phyloP scores from a whole-genome alignment of 495 filamentous ascomycete species.

The Aspergillus avenaceus region DNA sequence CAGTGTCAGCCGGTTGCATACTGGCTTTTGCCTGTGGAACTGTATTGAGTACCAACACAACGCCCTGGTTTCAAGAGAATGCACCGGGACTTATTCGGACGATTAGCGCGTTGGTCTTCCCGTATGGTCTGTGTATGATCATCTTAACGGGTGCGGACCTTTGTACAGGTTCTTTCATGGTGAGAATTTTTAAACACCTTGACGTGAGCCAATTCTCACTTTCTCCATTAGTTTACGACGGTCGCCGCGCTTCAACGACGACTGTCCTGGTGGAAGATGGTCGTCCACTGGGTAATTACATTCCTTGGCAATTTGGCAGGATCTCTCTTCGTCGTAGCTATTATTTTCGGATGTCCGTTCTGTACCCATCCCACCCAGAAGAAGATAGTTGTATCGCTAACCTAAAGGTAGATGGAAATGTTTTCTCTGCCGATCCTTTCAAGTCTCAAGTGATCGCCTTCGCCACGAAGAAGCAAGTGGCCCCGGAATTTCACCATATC shows the following conservation, averaged over 20 bases:
- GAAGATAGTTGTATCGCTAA: neutral
- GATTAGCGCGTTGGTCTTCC: slow-evolving; percentile 53
- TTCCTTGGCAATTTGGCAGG: slow-evolving; percentile 60
- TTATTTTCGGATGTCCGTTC: slow-evolving; percentile 55
- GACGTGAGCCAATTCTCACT: too few relatives aligned
- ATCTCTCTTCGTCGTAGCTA: slow-evolving; percentile 52
- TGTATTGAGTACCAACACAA: slow-evolving; percentile 45
- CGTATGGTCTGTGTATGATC: slow-evolving; percentile 55
- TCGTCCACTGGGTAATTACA: slow-evolving; percentile 52
- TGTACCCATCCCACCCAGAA: neutral
- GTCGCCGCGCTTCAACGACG: slow-evolving; percentile 51
- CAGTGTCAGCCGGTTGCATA: slow-evolving; percentile 48
- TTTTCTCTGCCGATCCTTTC: slow-evolving; percentile 51
- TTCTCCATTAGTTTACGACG: slow-evolving; percentile 53
- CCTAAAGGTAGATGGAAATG: slow-evolving; percentile 44
- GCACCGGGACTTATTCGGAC: slow-evolving; percentile 56
- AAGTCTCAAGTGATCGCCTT: slow-evolving; percentile 44
- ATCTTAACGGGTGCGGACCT: slow-evolving; percentile 57
- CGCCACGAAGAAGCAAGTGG: slow-evolving; percentile 53
- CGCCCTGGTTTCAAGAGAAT: slow-evolving; percentile 59
- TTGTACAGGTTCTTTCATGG: slow-evolving; percentile 58
- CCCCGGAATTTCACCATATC: slow-evolving; percentile 53
- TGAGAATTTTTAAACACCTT: too few relatives aligned
- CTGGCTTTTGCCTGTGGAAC: slow-evolving; percentile 53
- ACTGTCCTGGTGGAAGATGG: slow-evolving; percentile 44